phyloP scores from a whole-genome alignment of 768 basidiomycete species.

The Harrya chromipes region DNA sequence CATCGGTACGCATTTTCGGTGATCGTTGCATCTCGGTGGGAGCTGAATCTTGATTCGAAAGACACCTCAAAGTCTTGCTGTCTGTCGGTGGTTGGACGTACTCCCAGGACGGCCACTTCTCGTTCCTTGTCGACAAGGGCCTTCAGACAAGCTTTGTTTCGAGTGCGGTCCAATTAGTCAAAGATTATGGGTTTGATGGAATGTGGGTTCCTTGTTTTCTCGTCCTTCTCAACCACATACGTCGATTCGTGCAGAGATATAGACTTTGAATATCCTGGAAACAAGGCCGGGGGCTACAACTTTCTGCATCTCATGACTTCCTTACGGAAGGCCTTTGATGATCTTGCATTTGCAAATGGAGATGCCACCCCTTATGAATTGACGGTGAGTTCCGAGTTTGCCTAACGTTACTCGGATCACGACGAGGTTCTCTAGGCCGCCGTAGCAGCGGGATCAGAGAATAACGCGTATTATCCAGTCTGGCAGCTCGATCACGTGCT shows the following conservation, averaged over 20 bases:
- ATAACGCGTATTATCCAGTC: slow-evolving; percentile 57
- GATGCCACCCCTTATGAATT: slow-evolving; percentile 59
- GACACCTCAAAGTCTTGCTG: slow-evolving; percentile 50
- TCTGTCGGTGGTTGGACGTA: slow-evolving; percentile 68
- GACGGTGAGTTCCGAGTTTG: slow-evolving; percentile 32
- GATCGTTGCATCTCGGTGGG: not conserved
- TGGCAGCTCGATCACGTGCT: slow-evolving; percentile 63
- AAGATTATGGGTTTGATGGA: slow-evolving; percentile 81
- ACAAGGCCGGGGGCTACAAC: slow-evolving; percentile 55
- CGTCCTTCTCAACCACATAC: not conserved
- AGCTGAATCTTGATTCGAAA: slow-evolving; percentile 9
- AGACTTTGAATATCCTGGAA: slow-evolving; percentile 77
- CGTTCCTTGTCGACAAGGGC: slow-evolving; percentile 52
- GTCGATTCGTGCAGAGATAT: slow-evolving; percentile 48
- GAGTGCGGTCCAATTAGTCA: slow-evolving; percentile 58
- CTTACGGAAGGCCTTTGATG: slow-evolving; percentile 60
- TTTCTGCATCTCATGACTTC: slow-evolving; percentile 63
- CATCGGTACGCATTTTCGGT: slow-evolving; percentile 35
- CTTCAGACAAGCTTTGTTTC: slow-evolving; percentile 56
- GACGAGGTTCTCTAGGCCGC: slow-evolving; percentile 39
- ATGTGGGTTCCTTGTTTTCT: slow-evolving; percentile 40
- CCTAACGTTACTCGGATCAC: not conserved
- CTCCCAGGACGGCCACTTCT: slow-evolving; percentile 65
- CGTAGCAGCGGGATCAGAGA: slow-evolving; percentile 58
- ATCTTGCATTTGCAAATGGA: slow-evolving; percentile 55